Base-by-base conservation (phyloP, 768 basidiomycete genomes). In the Baorangia bicolor region DNA sequence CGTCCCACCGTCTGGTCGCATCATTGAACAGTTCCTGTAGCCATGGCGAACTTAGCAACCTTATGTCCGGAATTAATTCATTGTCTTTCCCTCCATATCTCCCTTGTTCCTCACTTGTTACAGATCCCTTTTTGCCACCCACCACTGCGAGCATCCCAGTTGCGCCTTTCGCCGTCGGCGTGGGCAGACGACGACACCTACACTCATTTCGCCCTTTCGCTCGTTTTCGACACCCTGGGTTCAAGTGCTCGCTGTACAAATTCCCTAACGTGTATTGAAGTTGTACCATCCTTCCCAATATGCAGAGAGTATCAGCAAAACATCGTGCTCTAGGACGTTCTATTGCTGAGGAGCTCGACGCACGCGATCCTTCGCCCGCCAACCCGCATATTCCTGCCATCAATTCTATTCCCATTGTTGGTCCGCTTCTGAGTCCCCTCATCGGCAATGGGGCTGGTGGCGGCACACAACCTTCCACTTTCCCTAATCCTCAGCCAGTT, bases 341-440 rank as follows among this genome's bases (percentile, higher is more conserved):
- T 38, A 28, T 61, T 20, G 39, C 18, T 42, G 57, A 49, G n/a
- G n/a, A n/a, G 25, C 66, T 75, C 34, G 62, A 73, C 11, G 70
- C 68, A 45, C 77, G 80, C 56, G 69, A 71, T 18, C 77, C 78
- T 34, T 58, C 70, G 2, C 75, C 77, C 57, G 65, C 77, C 38
- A 70, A 72, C 34, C 61, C 77, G 3, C 69, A n/a, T n/a, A n/a
- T 76, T 31, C 57, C 77, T 25, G 8, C 49, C 27, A 8, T 53
- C 23, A 9, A 34, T 53, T 71, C 76, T 9, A 63, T 80, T 35
- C 77, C 81, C 3, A 45, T 81, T 28, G 60, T 78, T 30, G 65
- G 66, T n/a, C 69, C 74, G 3, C 30, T 82, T 18, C 48, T 76
- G 35, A 68, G 57, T 21, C 66, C 76, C 23, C 27, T 81, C 31